Evolutionary conservation across 257 asterid species (phyloP).

Genomic region (Haberlea rhodopensis): DNA sequence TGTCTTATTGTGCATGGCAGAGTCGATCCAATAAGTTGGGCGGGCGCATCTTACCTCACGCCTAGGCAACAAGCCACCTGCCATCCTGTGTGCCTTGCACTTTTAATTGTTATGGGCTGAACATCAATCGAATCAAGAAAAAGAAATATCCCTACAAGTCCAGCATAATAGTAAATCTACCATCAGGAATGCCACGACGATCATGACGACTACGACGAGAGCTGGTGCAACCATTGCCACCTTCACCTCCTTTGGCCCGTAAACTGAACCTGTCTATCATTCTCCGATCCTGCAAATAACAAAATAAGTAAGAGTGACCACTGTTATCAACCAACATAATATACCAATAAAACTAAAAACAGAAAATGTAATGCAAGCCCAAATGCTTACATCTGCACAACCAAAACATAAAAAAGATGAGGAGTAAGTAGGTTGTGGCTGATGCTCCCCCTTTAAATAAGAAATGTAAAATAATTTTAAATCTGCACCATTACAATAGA

Average conservation of each 20-base stretch:
- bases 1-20: neutral
- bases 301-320: neutral
- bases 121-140: neutral
- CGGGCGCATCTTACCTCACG: neutral
- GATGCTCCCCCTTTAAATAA: neutral
- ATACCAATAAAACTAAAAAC: neutral
- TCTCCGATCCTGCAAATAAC: constrained; percentile 66
- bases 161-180: constrained; percentile 39
- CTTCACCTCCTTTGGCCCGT: constrained; percentile 95
- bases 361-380: constrained; percentile 16
- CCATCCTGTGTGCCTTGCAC: neutral
- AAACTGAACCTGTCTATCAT: constrained; percentile 77
- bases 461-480: no score
- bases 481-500: neutral
- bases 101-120: no score
- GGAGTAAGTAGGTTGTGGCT: neutral
- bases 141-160: neutral
- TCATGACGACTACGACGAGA: constrained; percentile 75
- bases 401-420: constrained; percentile 13
- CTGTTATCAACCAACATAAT: neutral
- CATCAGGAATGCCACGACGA: constrained; percentile 88
- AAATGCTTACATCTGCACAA: constrained; percentile 5
- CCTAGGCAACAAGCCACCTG: neutral
- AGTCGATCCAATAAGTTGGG: neutral
- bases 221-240: constrained; percentile 91